Evolutionary conservation across 2,329 filamentous ascomycete species (phyloP), one percentile per base, ranked within the genome.

Genomic region (Aspergillus brunneoviolaceus): DNA sequence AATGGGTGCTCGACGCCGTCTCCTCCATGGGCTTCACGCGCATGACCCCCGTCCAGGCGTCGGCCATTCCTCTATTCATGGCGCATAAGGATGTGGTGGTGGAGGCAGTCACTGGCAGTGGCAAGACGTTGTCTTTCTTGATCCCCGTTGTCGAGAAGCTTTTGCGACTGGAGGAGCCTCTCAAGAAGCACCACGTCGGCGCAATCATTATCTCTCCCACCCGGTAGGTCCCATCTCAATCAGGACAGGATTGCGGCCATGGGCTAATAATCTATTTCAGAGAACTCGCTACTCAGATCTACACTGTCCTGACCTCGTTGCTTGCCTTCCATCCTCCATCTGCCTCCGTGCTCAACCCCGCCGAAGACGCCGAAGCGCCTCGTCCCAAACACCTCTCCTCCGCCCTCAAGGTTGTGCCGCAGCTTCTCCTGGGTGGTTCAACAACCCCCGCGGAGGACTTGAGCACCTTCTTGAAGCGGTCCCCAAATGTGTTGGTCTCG

Each of bases 41-140:
- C 74, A 93, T 95, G 84, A 97, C 93, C 3, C 94, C 94, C 1
- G 93, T 97, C n/a, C 94, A 98, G 78, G 91, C 93, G 49, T 94
- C 92, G 60, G 89, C 91, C 4, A 89, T 97, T 66, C 92, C 92
- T 12, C 85, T 96, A 55, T 95, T 96, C 73, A 88, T 93, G 78
- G 88, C 87, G 55, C 90, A 96, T 74, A 96, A 96, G 71, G 92
- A 96, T 76, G 91, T 96, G 4, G 92, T 96, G 1, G 92, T 96
- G 5, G 92, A 96, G 80, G 92, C 92, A 33, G 92, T 96, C 4
- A 96, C 92, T 2, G 92, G 93, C 12, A 95, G 90, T 74, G 92
- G 92, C 61, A 96, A 97, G 78, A 96, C 92, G 0, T 81, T 96
- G 31, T 85, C 91, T 1, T 99, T 94, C 70, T 79, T 96, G 35